Conservation (phyloP, 2,329 filamentous ascomycete genomes). For the Penicillium aurantiogriseum region DNA sequence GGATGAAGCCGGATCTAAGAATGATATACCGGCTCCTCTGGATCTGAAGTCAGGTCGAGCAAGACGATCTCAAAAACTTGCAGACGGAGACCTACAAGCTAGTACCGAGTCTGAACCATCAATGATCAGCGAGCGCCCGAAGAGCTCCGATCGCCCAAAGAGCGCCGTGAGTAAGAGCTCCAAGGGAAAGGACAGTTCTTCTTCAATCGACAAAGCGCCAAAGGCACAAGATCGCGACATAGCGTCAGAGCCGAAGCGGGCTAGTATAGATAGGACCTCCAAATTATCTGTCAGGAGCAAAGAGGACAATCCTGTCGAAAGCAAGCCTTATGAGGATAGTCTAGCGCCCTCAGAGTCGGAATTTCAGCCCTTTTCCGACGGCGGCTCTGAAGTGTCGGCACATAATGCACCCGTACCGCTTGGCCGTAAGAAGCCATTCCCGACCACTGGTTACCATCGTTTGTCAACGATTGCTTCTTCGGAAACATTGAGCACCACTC, state of each 20-base stretch:
- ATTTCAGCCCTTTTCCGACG: constrained; percentile 34
- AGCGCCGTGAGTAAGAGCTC: constrained; percentile 24
- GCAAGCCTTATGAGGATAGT: constrained; percentile 25
- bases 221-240: constrained; percentile 11
- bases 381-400: constrained; percentile 36
- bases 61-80: constrained; percentile 28
- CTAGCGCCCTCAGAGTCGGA: constrained; percentile 30
- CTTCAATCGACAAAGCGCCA: constrained; percentile 13
- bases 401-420: constrained; percentile 42
- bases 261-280: constrained; percentile 19
- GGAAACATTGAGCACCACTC: constrained; percentile 48
- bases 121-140: constrained; percentile 21
- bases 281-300: constrained; percentile 16
- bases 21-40: constrained; percentile 42
- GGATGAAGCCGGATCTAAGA: constrained; percentile 38
- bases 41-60: constrained; percentile 42
- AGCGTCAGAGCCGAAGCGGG: constrained; percentile 17
- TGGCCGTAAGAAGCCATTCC: constrained; percentile 47
- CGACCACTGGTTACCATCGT: constrained; percentile 52
- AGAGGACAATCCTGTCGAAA: constrained; percentile 14
- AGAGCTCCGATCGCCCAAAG: constrained; percentile 23
- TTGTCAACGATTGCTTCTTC: constrained; percentile 60
- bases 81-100: constrained; percentile 20
- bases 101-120: constrained; percentile 25
- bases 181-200: constrained; percentile 19